Percentiles rank a stretch among this genome's conserved stretches.
These are phyloP conservation scores for Monilinia polystroma DNA, from an alignment of 2,329 filamentous ascomycete species.

Conservation along the genomic window DNA sequence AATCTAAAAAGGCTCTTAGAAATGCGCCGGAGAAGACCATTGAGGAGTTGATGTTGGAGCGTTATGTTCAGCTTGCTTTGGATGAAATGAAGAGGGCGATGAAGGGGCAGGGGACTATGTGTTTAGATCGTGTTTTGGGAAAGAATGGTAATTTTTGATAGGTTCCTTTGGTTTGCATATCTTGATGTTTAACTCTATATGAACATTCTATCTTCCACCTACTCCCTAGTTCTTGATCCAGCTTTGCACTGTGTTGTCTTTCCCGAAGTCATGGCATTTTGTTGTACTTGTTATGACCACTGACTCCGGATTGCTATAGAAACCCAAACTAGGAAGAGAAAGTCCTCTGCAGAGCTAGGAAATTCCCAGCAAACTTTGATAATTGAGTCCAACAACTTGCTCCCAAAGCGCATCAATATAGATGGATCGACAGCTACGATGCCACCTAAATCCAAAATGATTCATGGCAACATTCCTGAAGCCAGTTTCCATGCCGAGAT, in stretches of 20 bases:
- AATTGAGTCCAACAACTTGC: neutral
- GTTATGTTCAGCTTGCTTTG: slow-evolving; percentile 36
- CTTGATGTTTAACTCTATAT: neutral
- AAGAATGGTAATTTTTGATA: neutral
- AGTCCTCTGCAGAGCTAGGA: neutral
- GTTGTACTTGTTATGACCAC: neutral
- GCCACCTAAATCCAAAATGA: slow-evolving; percentile 8
- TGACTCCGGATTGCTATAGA: slow-evolving; percentile 20
- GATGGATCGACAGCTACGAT: neutral
- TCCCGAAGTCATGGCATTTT: too few relatives aligned
- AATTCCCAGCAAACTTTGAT: neutral
- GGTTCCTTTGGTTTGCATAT: neutral
- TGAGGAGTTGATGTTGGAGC: slow-evolving; percentile 35
- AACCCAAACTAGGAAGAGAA: neutral
- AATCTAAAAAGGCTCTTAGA: slow-evolving; percentile 42
- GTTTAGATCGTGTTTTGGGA: slow-evolving; percentile 17
- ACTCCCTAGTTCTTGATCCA: too few relatives aligned
- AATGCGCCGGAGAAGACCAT: slow-evolving; percentile 27
- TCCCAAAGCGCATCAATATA: neutral
- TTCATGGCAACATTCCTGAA: slow-evolving; percentile 1
- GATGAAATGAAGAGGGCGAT: slow-evolving; percentile 31
- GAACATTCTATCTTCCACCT: too few relatives aligned
- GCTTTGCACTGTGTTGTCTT: too few relatives aligned
- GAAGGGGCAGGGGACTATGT: slow-evolving; percentile 39
- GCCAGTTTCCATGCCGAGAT: neutral